Base-by-base conservation (phyloP, 2,329 filamentous ascomycete genomes). In the Setomelanomma holmii region DNA sequence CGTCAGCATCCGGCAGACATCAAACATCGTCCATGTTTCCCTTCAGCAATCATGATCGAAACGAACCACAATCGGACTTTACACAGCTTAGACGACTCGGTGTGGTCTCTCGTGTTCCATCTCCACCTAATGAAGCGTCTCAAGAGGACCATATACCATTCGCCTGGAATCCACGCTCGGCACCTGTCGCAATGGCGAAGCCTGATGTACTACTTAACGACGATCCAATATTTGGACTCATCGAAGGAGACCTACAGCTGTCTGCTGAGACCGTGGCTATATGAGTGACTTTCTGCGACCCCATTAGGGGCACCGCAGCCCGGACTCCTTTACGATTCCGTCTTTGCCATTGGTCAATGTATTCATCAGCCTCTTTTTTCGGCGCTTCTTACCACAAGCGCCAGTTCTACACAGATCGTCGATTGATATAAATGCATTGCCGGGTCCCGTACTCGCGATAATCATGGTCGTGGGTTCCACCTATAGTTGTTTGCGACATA, bases 61-160 rank as follows among this genome's bases (percentile, higher is more conserved):
- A 30, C 24, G 12, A 30, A 30, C 12, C 24, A 7, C 24, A 7
- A 7, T 30, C 24, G 12, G 24, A 30, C 24, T 30, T 30, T n/a
- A n/a, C n/a, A n/a, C n/a, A n/a, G n/a, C n/a, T 30, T 8, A 30
- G 40, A 23, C 22, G 4, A 14, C 21, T 38, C 33, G 22, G 39
- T 10, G 30, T 22, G 5, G n/a, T n/a, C 8, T 45, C 50, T 16
- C 40, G 40, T n/a, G 24, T 34, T 1, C 36, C 34, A 10, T 53
- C 50, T n/a, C 50, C 50, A 2, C 50, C 50, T 20, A 53, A 53
- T 17, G 50, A 53, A 14, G 36, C 35, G 10, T 53, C 50, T 27
- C 45, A 38, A 12, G 50, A 53, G 40, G 50, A 53, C 40, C 34
- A 45, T 2, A 17, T 49, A 4, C 45, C 50, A 2, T 53, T 53